Evolutionary conservation across 2,329 filamentous ascomycete species (phyloP), one percentile per base, ranked within the genome.

Genomic region (Botrytis fabae): DNA sequence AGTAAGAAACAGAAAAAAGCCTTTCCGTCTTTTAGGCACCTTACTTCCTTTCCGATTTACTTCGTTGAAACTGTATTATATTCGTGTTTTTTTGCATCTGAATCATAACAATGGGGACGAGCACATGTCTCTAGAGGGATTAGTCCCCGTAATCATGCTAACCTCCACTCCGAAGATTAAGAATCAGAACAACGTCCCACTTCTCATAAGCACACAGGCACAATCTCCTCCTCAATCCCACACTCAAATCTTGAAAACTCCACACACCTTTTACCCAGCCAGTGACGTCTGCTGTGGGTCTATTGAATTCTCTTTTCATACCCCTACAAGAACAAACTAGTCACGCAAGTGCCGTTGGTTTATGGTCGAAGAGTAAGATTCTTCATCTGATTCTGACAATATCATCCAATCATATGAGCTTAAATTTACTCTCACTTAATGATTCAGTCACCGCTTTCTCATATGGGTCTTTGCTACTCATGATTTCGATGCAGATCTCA

Each of bases 211-310:
- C 40, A 68, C 38, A 59, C 42, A 40, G 28, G 25, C 40, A 68
- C 22, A 60, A 68, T 61, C 62, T 48, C 51, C 62, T 60, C 51
- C 42, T 70, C 69, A 42, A 69, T 57, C 48, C 51, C 38, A 69
- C 38, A 42, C 35, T 57, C 32, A 66, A 66, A 28, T 8, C 42
- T 59, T 32, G 60, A 42, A 59, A 59, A n/a, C 51, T 51, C 69
- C 70, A 42, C 63, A 35, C 63, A 69, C 35, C 59, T 42, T 61
- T 46, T 62, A 62, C 10, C 60, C 60, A 48, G 28, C 42, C 22
- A 61, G 63, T 69, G 70, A 72, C 63, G 70, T 72, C 63, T 68
- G 28, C 22, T 46, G 70, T 68, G 70, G 63, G 32, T 48, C 70
- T 65, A 60, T 28, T 61, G 28, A 48, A 48, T 42, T 69, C 44